Percentiles rank a stretch among this genome's conserved stretches.
Evolutionary conservation across 768 basidiomycete species (phyloP).

Genomic region (Tylopilus subfusipes): DNA sequence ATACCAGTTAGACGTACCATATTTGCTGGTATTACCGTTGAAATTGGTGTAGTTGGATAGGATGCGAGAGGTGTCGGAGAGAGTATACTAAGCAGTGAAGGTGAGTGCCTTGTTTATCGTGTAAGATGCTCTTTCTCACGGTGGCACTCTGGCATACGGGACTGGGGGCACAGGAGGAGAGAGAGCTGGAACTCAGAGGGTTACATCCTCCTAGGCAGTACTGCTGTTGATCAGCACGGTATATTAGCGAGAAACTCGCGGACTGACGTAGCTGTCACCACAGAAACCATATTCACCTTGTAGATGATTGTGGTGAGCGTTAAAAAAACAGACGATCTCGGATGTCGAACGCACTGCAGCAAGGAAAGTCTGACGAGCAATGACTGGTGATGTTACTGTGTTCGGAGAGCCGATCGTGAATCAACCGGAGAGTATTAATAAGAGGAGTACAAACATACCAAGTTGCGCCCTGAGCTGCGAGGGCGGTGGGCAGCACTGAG

Average conservation of each 20-base stretch:
- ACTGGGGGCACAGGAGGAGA: conserved; percentile 65
- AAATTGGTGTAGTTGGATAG: conserved; percentile 62
- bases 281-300: conserved; percentile 55
- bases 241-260: not conserved
- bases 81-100: conserved; percentile 44
- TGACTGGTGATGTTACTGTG: conserved; percentile 36
- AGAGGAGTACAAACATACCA: conserved; percentile 18
- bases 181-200: conserved; percentile 61
- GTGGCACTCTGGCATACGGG: conserved; percentile 67
- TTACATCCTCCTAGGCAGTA: conserved; percentile 89
- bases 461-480: conserved; percentile 27
- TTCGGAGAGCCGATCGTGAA: not conserved
- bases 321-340: not conserved
- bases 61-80: conserved; percentile 63
- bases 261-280: conserved; percentile 39
- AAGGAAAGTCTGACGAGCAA: conserved; percentile 39
- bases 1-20: conserved; percentile 45
- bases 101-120: not conserved
- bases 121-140: conserved; percentile 34
- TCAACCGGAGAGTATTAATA: not conserved
- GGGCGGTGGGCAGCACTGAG: conserved; percentile 11
- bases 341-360: conserved; percentile 38
- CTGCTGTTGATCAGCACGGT: conserved; percentile 33
- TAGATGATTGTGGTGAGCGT: not conserved
- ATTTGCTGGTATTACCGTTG: conserved; percentile 69